These are phyloP conservation scores for Moricandia moricandioides DNA, from an alignment of 345 rosid species.

Conservation along the genomic window DNA sequence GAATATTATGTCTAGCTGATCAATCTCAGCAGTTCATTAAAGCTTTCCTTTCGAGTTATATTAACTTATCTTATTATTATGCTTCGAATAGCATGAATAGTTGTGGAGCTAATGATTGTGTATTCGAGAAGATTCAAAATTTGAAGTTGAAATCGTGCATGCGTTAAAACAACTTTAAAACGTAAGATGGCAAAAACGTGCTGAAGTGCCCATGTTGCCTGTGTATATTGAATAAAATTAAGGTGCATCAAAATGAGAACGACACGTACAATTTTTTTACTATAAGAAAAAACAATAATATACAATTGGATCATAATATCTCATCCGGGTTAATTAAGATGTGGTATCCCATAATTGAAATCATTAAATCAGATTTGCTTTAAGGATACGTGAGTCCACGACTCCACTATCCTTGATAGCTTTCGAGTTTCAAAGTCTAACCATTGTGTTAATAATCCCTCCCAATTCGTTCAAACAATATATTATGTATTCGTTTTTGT, in stretches of 20 bases:
- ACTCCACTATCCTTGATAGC: constrained; percentile 28
- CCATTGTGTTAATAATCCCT: constrained; percentile 2
- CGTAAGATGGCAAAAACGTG: constrained; percentile 27
- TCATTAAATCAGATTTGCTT: constrained; percentile 1
- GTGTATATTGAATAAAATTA: background rate
- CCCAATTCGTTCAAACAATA: background rate
- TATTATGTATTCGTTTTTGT: background rate
- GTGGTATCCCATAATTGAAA: constrained; percentile 15
- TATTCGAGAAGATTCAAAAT: background rate
- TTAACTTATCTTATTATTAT: background rate
- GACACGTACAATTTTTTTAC: background rate
- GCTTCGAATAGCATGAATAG: background rate
- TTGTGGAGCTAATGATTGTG: background rate
- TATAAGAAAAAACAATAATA: background rate
- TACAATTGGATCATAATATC: background rate
- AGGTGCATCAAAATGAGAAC: background rate
- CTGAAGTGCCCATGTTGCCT: constrained; percentile 20
- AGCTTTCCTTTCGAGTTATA: background rate
- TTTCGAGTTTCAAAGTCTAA: constrained; percentile 9
- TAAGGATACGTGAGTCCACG: constrained; percentile 32
- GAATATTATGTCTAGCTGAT: background rate
- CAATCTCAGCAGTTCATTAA: background rate
- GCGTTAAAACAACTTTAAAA: background rate
- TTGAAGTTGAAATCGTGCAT: background rate
- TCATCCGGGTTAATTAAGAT: background rate